Base-by-base conservation (phyloP, 345 rosid genomes). In the Camelina laxa region DNA sequence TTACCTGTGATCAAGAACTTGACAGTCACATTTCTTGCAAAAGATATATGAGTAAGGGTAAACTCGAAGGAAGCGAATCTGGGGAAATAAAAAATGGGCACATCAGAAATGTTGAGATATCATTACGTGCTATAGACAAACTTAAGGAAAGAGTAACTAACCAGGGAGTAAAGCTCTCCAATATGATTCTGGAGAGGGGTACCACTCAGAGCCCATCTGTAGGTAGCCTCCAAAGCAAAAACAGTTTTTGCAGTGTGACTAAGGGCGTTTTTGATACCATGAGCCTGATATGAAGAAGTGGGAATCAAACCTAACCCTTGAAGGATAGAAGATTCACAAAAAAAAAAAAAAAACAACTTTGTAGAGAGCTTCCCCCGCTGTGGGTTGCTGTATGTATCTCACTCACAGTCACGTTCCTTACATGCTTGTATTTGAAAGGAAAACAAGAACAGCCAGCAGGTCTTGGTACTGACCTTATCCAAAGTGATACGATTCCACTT, bases 181-280 rank as follows among this genome's bases (percentile, higher is more conserved):
- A 95, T 97, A 54, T 97, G 99, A 66, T 95, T 95, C 81, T 95
- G 99, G 60, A 95, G 91, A 71, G 99, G 99, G 67, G 99, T 95
- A 66, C 99, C 99, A 61, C 99, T 95, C 74, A 95, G 59, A 76
- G 97, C 97, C 99, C 99, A 95, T 82, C 85, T 92, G 75, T 80
- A 91, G 6, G 85, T 84, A 76, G 97, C 89, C 36, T 87, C 86
- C 77, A 95, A 85, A 36, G 97, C 85, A 70, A 95, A 89, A 82
- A 95, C 84, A 10, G 97, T 97, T 84, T 74, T 95, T 41, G 97
- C 97, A 62, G 99, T 95, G 80, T 88, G 27, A 24, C 27, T 24
- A 24, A 24, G 27, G 27, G 27, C 27, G 27, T 24, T 24, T 24
- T 24, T 24, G 27, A 24, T 24, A 24, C 27, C 27, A 24, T 24